Evolutionary conservation across 2,329 filamentous ascomycete genomes (phyloP).

Genomic region (Neonectria magnoliae): DNA sequence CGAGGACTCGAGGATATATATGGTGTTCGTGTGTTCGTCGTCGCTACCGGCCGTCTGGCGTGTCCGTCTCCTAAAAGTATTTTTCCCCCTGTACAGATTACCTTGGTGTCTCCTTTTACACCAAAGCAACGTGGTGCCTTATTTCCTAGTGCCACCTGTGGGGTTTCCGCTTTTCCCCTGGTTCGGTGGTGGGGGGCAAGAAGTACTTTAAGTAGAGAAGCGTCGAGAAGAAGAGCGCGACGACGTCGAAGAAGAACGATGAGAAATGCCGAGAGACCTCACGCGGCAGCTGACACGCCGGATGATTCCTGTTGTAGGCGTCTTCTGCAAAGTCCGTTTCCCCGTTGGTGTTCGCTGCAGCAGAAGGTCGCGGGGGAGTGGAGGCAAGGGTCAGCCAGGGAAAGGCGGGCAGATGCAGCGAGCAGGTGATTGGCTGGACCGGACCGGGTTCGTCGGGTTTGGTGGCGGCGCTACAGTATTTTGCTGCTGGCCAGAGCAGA

Average conservation of each 20-base stretch:
- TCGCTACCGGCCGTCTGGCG: not conserved
- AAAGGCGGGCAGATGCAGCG: constrained; percentile 7
- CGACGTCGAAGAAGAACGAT: not conserved
- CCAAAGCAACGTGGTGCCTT: not conserved
- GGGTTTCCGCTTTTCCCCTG: not conserved
- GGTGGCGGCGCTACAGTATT: constrained; percentile 5
- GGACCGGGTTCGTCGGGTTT: constrained; percentile 2
- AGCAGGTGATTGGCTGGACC: constrained; percentile 11
- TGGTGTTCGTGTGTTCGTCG: not conserved
- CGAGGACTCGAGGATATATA: not conserved
- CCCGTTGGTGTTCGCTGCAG: constrained; percentile 6
- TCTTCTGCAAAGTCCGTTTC: constrained; percentile 16
- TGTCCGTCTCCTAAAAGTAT: not conserved
- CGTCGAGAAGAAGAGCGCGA: not conserved
- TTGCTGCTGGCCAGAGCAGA: constrained; percentile 1
- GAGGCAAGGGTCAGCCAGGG: constrained; percentile 9
- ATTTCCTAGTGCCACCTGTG: not conserved
- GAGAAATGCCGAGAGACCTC: not conserved
- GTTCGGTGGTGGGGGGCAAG: not conserved
- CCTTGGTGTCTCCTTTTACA: not conserved
- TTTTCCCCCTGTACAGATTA: not conserved
- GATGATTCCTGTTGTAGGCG: not conserved
- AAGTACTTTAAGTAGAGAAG: not conserved
- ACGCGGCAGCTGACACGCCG: constrained; percentile 10
- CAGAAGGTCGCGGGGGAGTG: constrained; percentile 8